A percentile compares a stretch with the other conserved stretches of the same genome.
phyloP scores from a whole-genome alignment of 257 asterid genomes.

The Thymus mandschuricus region DNA sequence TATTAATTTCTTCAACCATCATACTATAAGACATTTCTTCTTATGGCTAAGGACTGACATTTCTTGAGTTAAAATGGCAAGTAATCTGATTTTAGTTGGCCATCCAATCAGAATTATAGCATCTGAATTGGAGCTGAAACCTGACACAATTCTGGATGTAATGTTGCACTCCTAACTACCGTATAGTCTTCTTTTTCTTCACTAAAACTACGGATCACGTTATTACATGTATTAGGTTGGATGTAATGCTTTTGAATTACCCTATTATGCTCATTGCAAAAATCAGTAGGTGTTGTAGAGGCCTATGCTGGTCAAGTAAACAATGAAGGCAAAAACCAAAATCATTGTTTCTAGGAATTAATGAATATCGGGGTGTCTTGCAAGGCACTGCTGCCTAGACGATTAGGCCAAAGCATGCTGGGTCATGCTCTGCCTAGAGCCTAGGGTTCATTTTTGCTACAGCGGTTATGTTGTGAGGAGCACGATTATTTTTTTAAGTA shows the following conservation, averaged over 20 bases:
- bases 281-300: background rate
- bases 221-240: background rate
- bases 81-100: background rate
- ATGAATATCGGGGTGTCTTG: background rate
- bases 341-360: background rate
- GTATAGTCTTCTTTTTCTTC: background rate
- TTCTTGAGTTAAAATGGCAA: background rate
- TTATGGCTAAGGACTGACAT: background rate
- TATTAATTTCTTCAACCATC: slow-evolving; percentile 16
- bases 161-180: slow-evolving; percentile 20
- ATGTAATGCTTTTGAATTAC: slow-evolving; percentile 1
- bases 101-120: slow-evolving; percentile 2
- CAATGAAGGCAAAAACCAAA: background rate
- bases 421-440: background rate
- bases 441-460: background rate
- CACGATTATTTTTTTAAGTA: slow-evolving; percentile 10
- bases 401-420: background rate
- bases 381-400: background rate
- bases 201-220: background rate
- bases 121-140: background rate
- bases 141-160: slow-evolving; percentile 12
- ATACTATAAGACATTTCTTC: background rate
- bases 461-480: slow-evolving; percentile 22
- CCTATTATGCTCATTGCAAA: background rate
- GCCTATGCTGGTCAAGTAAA: slow-evolving; percentile 7